A percentile compares a stretch with the other conserved stretches of the same genome.
Evolutionary conservation across 768 basidiomycete species (phyloP).

Genomic region (Mycena vitilis): DNA sequence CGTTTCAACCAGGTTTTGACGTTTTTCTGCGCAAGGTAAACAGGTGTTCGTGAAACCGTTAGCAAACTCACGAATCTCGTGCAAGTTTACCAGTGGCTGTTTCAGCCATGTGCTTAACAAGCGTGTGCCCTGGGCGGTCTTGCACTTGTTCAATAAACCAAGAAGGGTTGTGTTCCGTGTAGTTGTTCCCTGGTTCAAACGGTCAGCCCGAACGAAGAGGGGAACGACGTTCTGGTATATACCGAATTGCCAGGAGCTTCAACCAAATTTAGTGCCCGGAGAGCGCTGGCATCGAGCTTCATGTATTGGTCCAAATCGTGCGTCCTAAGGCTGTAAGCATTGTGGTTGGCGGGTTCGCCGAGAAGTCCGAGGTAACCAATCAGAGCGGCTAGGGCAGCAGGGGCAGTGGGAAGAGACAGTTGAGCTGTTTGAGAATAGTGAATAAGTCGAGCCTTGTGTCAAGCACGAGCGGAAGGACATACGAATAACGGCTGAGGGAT

Average conservation of each 20-base stretch:
- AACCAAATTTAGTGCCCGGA: constrained; percentile 88
- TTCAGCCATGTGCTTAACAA: constrained; percentile 93
- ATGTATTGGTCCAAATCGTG: constrained; percentile 96
- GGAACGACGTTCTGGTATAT: background rate
- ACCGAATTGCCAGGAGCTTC: constrained; percentile 74
- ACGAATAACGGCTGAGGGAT: constrained; percentile 67
- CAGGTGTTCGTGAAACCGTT: background rate
- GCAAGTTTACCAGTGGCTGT: constrained; percentile 93
- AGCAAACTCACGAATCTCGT: constrained; percentile 82
- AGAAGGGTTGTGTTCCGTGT: constrained; percentile 89
- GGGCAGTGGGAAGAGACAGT: constrained; percentile 79
- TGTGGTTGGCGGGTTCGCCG: constrained; percentile 81
- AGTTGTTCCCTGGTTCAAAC: constrained; percentile 58
- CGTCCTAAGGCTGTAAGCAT: constrained; percentile 81
- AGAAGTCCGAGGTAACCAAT: constrained; percentile 85
- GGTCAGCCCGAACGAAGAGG: background rate
- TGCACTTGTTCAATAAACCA: constrained; percentile 93
- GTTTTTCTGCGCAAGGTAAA: constrained; percentile 65
- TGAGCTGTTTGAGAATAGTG: constrained; percentile 69
- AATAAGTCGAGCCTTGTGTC: background rate
- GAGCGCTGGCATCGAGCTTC: constrained; percentile 94
- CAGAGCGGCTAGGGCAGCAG: constrained; percentile 84
- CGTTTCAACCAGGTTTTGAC: constrained; percentile 89
- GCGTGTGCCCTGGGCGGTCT: constrained; percentile 93
- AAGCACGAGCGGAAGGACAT: constrained; percentile 39